Conservation (phyloP, 371 early-diverging fungal species). For the Mucor racemosus region DNA sequence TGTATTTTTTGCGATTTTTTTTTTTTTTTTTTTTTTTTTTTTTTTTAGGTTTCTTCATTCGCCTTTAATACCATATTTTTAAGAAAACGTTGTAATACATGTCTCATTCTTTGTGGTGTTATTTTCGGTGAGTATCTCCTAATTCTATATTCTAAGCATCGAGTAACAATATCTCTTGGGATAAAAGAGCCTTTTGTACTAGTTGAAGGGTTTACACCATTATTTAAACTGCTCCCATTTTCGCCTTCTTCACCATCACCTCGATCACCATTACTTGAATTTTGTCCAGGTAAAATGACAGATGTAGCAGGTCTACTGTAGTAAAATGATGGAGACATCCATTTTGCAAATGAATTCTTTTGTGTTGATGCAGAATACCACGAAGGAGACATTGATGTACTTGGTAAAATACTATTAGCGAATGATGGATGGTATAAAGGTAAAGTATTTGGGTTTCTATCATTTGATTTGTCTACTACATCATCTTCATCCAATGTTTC, state of each 20-base stretch:
- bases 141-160: constrained; percentile 52
- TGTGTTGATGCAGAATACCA: constrained; percentile 57
- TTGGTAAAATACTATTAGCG: constrained; percentile 47
- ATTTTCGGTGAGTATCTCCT: constrained; percentile 50
- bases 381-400: constrained; percentile 53
- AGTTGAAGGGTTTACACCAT: background rate
- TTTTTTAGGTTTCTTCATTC: constrained; percentile 36
- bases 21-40: background rate
- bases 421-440: constrained; percentile 50
- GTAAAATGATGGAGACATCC: constrained; percentile 59
- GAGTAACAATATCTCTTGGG: constrained; percentile 47
- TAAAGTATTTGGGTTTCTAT: constrained; percentile 12
- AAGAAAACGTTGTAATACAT: constrained; percentile 50
- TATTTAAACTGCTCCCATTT: constrained; percentile 10
- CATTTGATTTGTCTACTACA: background rate
- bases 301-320: constrained; percentile 53
- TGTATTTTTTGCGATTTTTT: background rate
- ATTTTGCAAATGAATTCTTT: constrained; percentile 50
- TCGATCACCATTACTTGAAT: background rate
- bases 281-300: constrained; percentile 36
- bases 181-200: constrained; percentile 30
- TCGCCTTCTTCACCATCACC: constrained; percentile 4
- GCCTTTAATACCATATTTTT: constrained; percentile 55
- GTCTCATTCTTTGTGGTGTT: constrained; percentile 53
- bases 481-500: constrained; percentile 23